Evolutionary conservation across 1,284 basidiomycete species (phyloP).

Genomic region (Moniliophthora roreri): DNA sequence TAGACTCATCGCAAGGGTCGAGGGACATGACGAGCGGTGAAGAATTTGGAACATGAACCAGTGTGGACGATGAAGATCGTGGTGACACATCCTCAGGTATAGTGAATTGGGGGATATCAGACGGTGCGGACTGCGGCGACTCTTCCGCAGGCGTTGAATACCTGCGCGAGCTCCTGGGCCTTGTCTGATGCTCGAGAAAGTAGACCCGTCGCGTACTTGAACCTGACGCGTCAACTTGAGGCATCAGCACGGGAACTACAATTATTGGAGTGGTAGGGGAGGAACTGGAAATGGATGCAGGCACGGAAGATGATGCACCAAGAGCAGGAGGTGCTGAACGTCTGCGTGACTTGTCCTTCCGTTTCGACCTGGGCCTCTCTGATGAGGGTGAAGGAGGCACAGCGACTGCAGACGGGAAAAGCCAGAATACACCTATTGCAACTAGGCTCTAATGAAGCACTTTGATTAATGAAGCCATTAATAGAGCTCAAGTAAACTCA

Average conservation of each 20-base stretch:
- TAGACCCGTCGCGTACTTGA: conserved; percentile 12
- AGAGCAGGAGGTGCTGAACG: conserved; percentile 13
- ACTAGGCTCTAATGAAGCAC: conserved; percentile 11
- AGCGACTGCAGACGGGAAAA: conserved; percentile 9
- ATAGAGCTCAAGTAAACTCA: conserved; percentile 3
- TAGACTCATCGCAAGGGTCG: background rate
- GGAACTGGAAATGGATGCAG: background rate
- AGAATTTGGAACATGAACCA: conserved; percentile 2
- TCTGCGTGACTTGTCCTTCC: conserved; percentile 8
- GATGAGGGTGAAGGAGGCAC: conserved; percentile 1
- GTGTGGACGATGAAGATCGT: conserved; percentile 12
- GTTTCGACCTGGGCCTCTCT: background rate
- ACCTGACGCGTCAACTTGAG: background rate
- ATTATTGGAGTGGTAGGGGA: background rate
- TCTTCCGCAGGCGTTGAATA: conserved; percentile 1
- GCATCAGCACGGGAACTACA: background rate
- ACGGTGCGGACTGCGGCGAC: background rate
- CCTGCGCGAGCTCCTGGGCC: conserved; percentile 1
- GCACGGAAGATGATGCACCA: background rate
- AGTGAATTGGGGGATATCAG: background rate
- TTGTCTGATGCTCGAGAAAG: conserved; percentile 9
- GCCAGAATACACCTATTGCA: conserved; percentile 14
- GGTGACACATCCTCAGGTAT: conserved; percentile 10
- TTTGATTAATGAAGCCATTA: background rate
- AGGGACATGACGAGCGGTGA: background rate